Evolutionary conservation across 106 monocot species (phyloP).

Genomic region (Chionographis japonica): DNA sequence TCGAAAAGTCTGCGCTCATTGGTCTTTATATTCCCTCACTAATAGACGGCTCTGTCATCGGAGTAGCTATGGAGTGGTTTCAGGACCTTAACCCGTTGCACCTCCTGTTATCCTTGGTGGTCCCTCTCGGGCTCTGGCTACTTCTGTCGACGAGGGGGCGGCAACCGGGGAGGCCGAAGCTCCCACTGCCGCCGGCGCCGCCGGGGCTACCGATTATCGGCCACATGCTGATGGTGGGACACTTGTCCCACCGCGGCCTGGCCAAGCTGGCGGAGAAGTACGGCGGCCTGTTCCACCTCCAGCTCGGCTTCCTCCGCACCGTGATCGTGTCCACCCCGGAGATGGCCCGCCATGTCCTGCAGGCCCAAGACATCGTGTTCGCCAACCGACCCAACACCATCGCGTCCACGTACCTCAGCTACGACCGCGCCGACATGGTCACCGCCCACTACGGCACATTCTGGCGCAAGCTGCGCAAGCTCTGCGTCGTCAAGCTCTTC

Average conservation of each 20-base stretch:
- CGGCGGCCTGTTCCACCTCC: conserved; percentile 77
- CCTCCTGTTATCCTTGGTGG: conserved; percentile 10
- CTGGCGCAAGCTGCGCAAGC: conserved; percentile 98
- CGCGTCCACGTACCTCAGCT: conserved; percentile 77
- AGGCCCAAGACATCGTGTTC: conserved; percentile 70
- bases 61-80: background rate
- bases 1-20: too few relatives aligned
- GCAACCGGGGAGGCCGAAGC: conserved; percentile 6
- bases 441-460: conserved; percentile 95
- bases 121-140: conserved; percentile 11
- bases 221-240: conserved; percentile 77
- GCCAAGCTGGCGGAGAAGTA: conserved; percentile 48
- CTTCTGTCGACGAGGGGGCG: conserved; percentile 13
- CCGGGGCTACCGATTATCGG: conserved; percentile 63
- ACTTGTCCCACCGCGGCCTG: conserved; percentile 93
- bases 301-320: conserved; percentile 60
- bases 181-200: conserved; percentile 71
- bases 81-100: background rate
- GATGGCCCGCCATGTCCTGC: conserved; percentile 72
- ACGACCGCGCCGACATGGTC: conserved; percentile 91
- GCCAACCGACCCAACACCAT: conserved; percentile 76
- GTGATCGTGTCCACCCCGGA: conserved; percentile 79
- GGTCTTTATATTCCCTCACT: too few relatives aligned
- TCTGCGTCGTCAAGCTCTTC: conserved; percentile 89
- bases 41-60: too few relatives aligned